Percentiles rank a stretch among this genome's conserved stretches.
Conservation (phyloP, 2,329 filamentous ascomycete genomes). For the Chrysosporium queenslandicum region DNA sequence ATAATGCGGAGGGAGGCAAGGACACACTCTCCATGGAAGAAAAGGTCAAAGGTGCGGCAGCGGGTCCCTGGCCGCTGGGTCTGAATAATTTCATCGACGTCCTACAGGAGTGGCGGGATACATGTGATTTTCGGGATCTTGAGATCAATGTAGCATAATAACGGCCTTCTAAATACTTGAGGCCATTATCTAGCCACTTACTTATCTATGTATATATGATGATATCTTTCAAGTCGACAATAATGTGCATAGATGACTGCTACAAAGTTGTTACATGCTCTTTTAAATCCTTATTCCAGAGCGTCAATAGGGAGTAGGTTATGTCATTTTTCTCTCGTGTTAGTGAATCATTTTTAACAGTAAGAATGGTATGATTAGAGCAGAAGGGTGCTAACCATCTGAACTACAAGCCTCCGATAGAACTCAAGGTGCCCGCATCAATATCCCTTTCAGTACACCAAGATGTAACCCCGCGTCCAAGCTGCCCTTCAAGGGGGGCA, state of each 20-base stretch:
- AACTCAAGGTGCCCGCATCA: too few relatives aligned
- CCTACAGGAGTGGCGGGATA: constrained; percentile 1
- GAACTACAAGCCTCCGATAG: too few relatives aligned
- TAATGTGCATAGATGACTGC: too few relatives aligned
- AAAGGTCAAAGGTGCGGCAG: background rate
- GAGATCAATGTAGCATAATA: background rate
- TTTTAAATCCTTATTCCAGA: too few relatives aligned
- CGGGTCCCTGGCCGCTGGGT: background rate
- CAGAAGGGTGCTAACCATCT: background rate
- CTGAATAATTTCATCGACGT: constrained; percentile 2
- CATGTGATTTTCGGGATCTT: background rate
- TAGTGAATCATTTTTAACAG: background rate
- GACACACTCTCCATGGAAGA: background rate
- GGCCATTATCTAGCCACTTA: too few relatives aligned
- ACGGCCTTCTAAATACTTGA: too few relatives aligned
- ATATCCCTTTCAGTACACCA: background rate
- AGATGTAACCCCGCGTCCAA: background rate
- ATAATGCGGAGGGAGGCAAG: background rate
- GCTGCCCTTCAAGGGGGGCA: too few relatives aligned
- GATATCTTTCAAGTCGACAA: too few relatives aligned
- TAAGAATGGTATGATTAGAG: constrained; percentile 5
- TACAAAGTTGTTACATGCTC: too few relatives aligned
- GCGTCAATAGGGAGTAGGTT: too few relatives aligned
- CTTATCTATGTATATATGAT: too few relatives aligned
- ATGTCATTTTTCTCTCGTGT: too few relatives aligned